A percentile compares a stretch with the other conserved stretches of the same genome.
Conservation (phyloP, 768 basidiomycete genomes). For the Rhizopogon roseolus region DNA sequence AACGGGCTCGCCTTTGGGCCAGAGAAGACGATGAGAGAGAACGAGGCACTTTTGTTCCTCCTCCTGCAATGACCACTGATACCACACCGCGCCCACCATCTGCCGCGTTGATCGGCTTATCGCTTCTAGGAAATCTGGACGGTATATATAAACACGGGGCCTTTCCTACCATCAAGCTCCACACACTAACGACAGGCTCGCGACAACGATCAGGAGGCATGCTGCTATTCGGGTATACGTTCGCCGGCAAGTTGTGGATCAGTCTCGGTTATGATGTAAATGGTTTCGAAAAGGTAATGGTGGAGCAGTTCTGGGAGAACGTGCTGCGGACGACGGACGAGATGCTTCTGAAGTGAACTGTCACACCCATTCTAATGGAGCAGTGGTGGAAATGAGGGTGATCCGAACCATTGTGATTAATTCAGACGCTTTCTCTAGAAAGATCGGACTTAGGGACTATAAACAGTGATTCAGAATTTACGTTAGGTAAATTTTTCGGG, state of each 20-base stretch:
- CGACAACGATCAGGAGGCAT: slow-evolving; percentile 76
- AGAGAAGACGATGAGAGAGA: slow-evolving; percentile 69
- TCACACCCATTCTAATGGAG: too few relatives aligned
- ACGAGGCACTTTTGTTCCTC: slow-evolving; percentile 34
- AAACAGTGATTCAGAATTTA: background rate
- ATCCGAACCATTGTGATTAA: background rate
- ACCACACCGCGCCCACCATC: slow-evolving; percentile 42
- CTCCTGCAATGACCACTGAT: slow-evolving; percentile 12
- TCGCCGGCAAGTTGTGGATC: slow-evolving; percentile 70
- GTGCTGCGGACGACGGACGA: slow-evolving; percentile 52
- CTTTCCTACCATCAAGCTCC: slow-evolving; percentile 55
- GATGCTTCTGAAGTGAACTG: slow-evolving; percentile 35
- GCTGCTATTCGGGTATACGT: slow-evolving; percentile 80
- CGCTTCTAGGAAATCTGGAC: slow-evolving; percentile 82
- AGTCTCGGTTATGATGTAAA: slow-evolving; percentile 78
- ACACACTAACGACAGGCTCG: slow-evolving; percentile 78
- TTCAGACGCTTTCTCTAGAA: background rate
- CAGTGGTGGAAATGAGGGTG: background rate
- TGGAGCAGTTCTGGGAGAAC: slow-evolving; percentile 66
- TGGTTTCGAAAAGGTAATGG: slow-evolving; percentile 58
- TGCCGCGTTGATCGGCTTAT: slow-evolving; percentile 68
- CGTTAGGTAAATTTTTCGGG: too few relatives aligned
- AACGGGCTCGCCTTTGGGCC: slow-evolving; percentile 61
- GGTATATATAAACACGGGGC: slow-evolving; percentile 68
- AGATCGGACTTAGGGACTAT: too few relatives aligned